These are phyloP conservation scores for Ormosia semicastrata DNA, from an alignment of 306 rosid species.

Conservation along the genomic window DNA sequence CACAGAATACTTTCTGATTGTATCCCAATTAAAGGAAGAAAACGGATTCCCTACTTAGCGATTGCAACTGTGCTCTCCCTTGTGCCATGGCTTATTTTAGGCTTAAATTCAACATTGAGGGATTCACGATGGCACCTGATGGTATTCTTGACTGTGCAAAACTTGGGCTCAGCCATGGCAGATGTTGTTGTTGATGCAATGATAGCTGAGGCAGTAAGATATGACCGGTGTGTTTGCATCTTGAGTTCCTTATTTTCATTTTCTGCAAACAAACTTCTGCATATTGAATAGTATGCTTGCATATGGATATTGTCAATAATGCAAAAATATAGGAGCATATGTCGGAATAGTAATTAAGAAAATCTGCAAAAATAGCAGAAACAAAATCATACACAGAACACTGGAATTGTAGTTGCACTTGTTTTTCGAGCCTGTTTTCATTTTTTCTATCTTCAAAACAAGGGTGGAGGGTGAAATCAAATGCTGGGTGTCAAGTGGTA, in stretches of 20 bases:
- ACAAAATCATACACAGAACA: neutral
- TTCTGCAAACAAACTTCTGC: neutral
- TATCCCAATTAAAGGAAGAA: constrained; percentile 79
- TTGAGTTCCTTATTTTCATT: constrained; percentile 21
- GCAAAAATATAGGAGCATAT: neutral
- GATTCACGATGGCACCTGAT: constrained; percentile 64
- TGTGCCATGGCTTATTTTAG: constrained; percentile 72
- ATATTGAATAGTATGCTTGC: constrained; percentile 15
- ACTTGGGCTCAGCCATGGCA: constrained; percentile 89
- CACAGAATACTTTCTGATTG: constrained; percentile 86
- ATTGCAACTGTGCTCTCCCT: constrained; percentile 81
- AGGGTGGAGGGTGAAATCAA: neutral
- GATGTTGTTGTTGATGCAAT: constrained; percentile 94
- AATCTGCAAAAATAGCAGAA: neutral
- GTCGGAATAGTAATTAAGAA: neutral
- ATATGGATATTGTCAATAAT: constrained; percentile 10
- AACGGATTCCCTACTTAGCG: constrained; percentile 75
- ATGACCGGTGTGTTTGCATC: constrained; percentile 54
- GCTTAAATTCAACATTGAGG: constrained; percentile 55
- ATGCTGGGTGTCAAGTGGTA: neutral
- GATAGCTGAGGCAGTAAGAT: constrained; percentile 88
- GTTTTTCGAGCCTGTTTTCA: neutral
- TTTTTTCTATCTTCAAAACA: neutral
- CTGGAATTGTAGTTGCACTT: neutral
- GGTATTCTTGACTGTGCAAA: constrained; percentile 68